Conservation (phyloP, 441 rosid species). For the Euphorbia schlechtendalii region DNA sequence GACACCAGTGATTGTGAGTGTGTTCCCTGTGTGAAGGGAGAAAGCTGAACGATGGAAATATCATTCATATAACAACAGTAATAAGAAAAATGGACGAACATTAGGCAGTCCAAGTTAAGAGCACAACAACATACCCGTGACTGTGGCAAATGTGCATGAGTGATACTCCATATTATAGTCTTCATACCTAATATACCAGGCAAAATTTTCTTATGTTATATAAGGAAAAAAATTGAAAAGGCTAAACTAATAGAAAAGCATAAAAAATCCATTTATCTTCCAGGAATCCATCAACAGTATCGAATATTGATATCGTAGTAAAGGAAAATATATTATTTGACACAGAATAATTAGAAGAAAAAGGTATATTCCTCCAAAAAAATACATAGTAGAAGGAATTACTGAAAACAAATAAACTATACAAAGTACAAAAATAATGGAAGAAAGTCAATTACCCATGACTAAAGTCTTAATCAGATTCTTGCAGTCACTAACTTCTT, state of each 20-base stretch:
- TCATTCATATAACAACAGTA: conserved; percentile 12
- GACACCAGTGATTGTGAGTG: conserved; percentile 65
- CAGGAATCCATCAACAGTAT: too few relatives aligned
- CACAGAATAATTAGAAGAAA: not conserved
- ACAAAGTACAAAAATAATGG: conserved; percentile 10
- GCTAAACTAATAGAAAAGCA: not conserved
- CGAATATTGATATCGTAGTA: too few relatives aligned
- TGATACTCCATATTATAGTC: conserved; percentile 96
- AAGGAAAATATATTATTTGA: too few relatives aligned
- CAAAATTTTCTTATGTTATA: conserved; percentile 11
- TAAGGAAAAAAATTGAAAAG: conserved; percentile 6
- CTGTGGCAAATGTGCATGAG: conserved; percentile 91
- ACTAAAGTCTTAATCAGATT: conserved; percentile 95
- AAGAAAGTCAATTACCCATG: conserved; percentile 62
- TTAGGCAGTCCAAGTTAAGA: conserved; percentile 1
- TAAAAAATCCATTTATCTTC: too few relatives aligned
- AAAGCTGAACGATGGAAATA: conserved; percentile 32
- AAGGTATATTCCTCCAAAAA: not conserved
- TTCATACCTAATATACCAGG: conserved; percentile 73
- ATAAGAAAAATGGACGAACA: conserved; percentile 6
- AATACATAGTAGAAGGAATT: not conserved
- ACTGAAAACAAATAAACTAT: conserved; percentile 7
- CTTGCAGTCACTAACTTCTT: conserved; percentile 96
- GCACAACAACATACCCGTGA: conserved; percentile 62
- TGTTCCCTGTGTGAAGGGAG: too few relatives aligned